A percentile compares a stretch with the other conserved stretches of the same genome.
phyloP scores from a whole-genome alignment of 2,329 filamentous ascomycete species.

The Pseudogymnoascus sp. region DNA sequence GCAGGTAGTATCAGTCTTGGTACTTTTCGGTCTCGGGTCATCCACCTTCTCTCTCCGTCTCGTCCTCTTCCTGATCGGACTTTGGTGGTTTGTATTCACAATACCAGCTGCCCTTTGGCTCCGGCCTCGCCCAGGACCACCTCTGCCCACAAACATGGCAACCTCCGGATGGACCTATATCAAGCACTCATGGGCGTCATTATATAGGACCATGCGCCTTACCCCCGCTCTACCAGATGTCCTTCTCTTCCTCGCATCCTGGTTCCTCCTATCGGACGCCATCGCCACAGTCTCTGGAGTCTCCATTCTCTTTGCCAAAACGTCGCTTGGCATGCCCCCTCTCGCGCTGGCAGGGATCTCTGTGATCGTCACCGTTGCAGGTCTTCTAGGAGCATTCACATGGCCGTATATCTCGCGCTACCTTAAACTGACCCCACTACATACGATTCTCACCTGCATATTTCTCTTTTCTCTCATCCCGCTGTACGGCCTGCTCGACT shows the following conservation, averaged over 20 bases:
- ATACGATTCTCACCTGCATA: conserved; percentile 90
- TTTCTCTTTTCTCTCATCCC: conserved; percentile 87
- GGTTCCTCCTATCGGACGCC: conserved; percentile 91
- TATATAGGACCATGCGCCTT: conserved; percentile 71
- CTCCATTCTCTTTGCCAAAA: conserved; percentile 93
- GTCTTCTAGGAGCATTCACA: conserved; percentile 79
- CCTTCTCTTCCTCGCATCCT: conserved; percentile 72
- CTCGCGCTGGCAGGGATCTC: conserved; percentile 87
- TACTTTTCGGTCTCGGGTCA: conserved; percentile 66
- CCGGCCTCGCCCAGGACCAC: conserved; percentile 79
- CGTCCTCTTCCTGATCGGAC: conserved; percentile 76
- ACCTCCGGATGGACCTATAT: conserved; percentile 49
- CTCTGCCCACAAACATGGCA: conserved; percentile 43
- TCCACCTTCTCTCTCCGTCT: conserved; percentile 80
- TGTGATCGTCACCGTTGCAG: conserved; percentile 78
- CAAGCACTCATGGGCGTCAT: conserved; percentile 74
- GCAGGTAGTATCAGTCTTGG: conserved; percentile 71
- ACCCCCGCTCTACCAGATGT: conserved; percentile 68
- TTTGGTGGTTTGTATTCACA: conserved; percentile 91
- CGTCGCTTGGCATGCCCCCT: conserved; percentile 79
- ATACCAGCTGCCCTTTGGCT: conserved; percentile 84
- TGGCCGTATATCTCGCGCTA: conserved; percentile 74
- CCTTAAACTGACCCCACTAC: conserved; percentile 65
- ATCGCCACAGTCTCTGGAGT: conserved; percentile 93
- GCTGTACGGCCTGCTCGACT: conserved; percentile 81